A percentile compares a stretch with the other conserved stretches of the same genome.
Conservation (phyloP, 192 early-diverging fungal species). For the Umbelopsis sp. region DNA sequence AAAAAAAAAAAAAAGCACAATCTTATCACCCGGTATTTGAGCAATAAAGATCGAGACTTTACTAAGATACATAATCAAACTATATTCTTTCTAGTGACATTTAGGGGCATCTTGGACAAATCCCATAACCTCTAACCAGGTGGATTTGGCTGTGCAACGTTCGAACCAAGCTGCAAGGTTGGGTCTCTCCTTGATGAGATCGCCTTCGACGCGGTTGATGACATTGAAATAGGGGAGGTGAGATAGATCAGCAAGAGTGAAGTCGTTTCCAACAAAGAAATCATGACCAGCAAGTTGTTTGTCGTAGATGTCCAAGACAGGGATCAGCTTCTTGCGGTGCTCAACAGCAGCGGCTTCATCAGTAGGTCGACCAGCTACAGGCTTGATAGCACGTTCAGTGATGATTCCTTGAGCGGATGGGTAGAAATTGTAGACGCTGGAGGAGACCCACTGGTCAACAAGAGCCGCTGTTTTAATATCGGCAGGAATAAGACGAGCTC, state of each 20-base stretch:
- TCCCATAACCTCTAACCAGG: conserved; percentile 3
- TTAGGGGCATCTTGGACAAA: background rate
- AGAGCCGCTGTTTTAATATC: background rate
- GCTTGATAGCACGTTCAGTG: conserved; percentile 18
- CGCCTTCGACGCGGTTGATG: background rate
- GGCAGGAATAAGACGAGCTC: background rate
- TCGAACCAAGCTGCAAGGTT: conserved; percentile 5
- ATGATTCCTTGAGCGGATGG: background rate
- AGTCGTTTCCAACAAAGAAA: conserved; percentile 6
- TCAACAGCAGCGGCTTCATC: conserved; percentile 14
- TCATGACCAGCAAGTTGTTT: conserved; percentile 17
- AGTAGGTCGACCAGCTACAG: conserved; percentile 9
- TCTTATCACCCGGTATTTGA: background rate
- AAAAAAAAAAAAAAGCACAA: background rate
- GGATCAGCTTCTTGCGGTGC: background rate
- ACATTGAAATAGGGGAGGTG: conserved; percentile 3
- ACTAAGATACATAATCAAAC: background rate
- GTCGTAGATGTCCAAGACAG: conserved; percentile 9
- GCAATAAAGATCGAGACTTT: background rate
- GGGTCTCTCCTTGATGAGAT: conserved; percentile 8
- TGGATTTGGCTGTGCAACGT: background rate
- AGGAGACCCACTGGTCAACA: conserved; percentile 12
- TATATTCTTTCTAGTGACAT: conserved; percentile 6
- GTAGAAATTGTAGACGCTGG: background rate
- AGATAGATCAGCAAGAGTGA: background rate